phyloP scores from a whole-genome alignment of 345 rosid species.

The Salix arbutifolia region DNA sequence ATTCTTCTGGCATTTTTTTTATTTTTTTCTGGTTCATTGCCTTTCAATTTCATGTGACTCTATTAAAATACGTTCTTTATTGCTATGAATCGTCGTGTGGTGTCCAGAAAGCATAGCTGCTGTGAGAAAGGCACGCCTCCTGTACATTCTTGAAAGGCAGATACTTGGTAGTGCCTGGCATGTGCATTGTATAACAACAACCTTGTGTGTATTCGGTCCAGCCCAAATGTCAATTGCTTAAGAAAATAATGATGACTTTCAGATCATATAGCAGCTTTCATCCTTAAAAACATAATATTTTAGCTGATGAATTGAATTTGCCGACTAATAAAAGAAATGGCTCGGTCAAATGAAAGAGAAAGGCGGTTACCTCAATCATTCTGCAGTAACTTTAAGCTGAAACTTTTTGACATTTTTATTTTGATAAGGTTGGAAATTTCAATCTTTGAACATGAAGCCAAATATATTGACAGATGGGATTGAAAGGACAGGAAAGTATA shows the following conservation, averaged over 20 bases:
- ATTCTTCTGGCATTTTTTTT: too few relatives aligned
- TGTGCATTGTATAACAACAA: neutral
- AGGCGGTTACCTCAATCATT: slow-evolving; percentile 11
- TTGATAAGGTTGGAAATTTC: slow-evolving; percentile 5
- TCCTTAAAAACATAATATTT: neutral
- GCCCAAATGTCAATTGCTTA: neutral
- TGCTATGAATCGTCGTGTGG: too few relatives aligned
- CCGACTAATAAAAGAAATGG: neutral
- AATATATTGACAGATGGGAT: slow-evolving; percentile 20
- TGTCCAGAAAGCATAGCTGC: too few relatives aligned
- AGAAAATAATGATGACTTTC: neutral
- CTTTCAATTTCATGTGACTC: too few relatives aligned
- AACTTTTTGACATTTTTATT: slow-evolving; percentile 25
- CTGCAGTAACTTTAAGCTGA: slow-evolving; percentile 40
- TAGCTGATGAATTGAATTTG: neutral
- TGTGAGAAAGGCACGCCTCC: too few relatives aligned
- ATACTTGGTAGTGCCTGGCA: neutral
- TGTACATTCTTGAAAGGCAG: neutral
- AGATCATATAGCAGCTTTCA: neutral
- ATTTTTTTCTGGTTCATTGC: too few relatives aligned
- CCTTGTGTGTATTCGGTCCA: neutral
- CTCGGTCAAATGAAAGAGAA: slow-evolving; percentile 19
- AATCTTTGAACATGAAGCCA: slow-evolving; percentile 33
- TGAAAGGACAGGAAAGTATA: slow-evolving; percentile 24
- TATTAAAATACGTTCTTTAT: too few relatives aligned